Evolutionary conservation across 1,284 basidiomycete genomes (phyloP), one percentile per base, ranked within the genome.

Genomic region (Amylostereum chailletii): DNA sequence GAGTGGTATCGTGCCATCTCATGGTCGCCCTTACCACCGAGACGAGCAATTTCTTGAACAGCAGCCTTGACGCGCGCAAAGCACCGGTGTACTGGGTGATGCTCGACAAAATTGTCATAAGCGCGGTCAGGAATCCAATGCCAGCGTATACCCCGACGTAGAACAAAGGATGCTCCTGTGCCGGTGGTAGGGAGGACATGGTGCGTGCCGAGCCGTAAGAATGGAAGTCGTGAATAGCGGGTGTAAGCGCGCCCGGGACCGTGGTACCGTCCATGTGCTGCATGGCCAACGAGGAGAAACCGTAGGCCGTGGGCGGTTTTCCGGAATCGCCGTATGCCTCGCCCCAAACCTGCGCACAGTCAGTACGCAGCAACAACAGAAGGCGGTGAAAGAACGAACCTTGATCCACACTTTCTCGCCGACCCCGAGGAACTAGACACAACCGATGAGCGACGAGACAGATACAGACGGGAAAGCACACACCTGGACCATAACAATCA

Each of bases 401-500:
- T 77, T 87, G 55, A 90, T 81, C 86, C 88, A 90, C 5, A 83
- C 54, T 60, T 82, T 86, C 61, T 86, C 83, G 42, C 65, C 66
- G 5, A 83, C 68, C 11, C 74, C 71, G 11, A 81, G 58, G 29
- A 64, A 11, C 55, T 70, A 56, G 19, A 37, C n/a, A n/a, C n/a
- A n/a, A n/a, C n/a, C n/a, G n/a, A n/a, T n/a, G n/a, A n/a, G n/a
- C n/a, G 11, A 34, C 19, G 10, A 34, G 36, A n/a, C 30, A 38
- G 34, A 42, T 48, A 9, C 47, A 26, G 29, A 3, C 9, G 4
- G 39, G 29, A 27, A 2, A 29, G 34, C 11, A 3, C 49, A 6
- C 42, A 64, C 62, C 54, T 83, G 76, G 10, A 68, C 68, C 8
- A 78, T 51, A 3, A 82, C 53, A n/a, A 82, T 72, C 30, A 83